A percentile compares a stretch with the other conserved stretches of the same genome.
These are phyloP conservation scores for Scutellaria baicalensis DNA, from an alignment of 257 asterid genomes.

Conservation along the genomic window DNA sequence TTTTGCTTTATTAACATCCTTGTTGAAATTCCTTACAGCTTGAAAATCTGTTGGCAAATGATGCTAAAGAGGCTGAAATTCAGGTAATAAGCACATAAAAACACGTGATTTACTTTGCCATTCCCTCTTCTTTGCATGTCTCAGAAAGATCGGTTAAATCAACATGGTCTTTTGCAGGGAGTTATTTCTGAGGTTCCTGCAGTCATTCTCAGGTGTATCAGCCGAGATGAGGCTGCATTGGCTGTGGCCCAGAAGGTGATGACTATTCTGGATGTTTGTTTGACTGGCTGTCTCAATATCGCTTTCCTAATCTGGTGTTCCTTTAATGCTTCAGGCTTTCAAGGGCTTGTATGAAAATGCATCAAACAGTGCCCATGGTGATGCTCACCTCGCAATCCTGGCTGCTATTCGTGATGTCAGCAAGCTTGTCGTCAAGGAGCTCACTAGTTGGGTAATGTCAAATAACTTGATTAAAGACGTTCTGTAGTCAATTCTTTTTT, in stretches of 20 bases:
- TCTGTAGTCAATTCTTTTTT: background rate
- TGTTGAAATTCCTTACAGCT: conserved; percentile 46
- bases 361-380: conserved; percentile 57
- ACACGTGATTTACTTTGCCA: background rate
- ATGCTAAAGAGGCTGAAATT: conserved; percentile 66
- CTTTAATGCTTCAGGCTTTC: conserved; percentile 53
- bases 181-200: conserved; percentile 90
- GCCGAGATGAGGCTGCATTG: conserved; percentile 95
- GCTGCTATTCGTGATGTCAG: conserved; percentile 90
- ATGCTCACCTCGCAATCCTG: conserved; percentile 78
- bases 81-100: conserved; percentile 40
- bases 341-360: conserved; percentile 88
- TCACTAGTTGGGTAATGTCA: conserved; percentile 88
- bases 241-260: conserved; percentile 96
- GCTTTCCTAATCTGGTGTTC: background rate
- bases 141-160: background rate
- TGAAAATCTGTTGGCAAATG: conserved; percentile 55
- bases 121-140: background rate
- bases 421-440: conserved; percentile 97
- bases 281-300: background rate
- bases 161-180: conserved; percentile 38
- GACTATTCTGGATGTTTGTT: background rate
- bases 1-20: conserved; percentile 17
- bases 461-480: background rate
- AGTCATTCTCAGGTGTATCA: conserved; percentile 72